Evolutionary conservation across 1,139 yeast genomes (phyloP).

Genomic region (Yamadazyma dendronema): DNA sequence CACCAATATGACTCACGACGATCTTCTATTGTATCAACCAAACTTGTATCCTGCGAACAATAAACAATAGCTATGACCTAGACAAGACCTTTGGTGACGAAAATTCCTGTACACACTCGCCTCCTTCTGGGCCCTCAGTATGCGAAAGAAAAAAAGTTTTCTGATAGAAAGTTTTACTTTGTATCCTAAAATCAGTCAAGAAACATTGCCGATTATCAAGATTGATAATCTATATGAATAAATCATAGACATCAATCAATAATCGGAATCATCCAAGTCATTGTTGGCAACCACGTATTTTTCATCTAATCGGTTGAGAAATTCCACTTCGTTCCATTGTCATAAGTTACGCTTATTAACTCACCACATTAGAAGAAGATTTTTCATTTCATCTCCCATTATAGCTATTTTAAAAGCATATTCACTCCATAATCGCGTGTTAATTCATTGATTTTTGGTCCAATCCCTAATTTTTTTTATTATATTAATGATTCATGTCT

Average conservation of each 20-base stretch:
- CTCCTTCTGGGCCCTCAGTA: background rate
- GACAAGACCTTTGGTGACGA: no score
- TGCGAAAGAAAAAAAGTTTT: conserved; percentile 1
- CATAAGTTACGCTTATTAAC: background rate
- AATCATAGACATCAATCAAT: background rate
- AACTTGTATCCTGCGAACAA: background rate
- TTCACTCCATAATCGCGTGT: background rate
- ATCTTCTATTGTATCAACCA: background rate
- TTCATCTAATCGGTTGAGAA: no score
- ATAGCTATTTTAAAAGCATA: background rate
- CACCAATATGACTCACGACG: background rate
- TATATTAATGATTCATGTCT: conserved; percentile 19
- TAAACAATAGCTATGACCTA: background rate
- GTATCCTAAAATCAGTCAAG: background rate
- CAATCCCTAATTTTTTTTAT: background rate
- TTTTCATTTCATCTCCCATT: no score
- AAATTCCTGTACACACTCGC: background rate
- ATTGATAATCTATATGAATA: background rate
- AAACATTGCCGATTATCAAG: background rate
- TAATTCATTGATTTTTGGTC: background rate
- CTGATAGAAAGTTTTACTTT: background rate
- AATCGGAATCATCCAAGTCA: background rate
- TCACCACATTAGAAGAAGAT: background rate
- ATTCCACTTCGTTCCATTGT: background rate
- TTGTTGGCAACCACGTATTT: no score